Conservation (phyloP, 352 stramenopile genomes). For the Paralagenidium karlingii region DNA sequence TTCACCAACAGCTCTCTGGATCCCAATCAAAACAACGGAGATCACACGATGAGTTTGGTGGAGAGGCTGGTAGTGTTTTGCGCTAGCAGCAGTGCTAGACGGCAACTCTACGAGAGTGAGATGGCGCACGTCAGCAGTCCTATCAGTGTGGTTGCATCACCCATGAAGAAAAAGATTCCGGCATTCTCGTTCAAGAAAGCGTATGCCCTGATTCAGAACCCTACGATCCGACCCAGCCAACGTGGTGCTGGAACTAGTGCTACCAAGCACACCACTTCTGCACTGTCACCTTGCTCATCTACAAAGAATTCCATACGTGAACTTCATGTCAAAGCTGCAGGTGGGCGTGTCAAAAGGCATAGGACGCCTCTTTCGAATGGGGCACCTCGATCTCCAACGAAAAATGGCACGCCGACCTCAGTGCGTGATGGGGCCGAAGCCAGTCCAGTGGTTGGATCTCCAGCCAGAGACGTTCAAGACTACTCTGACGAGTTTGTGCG, state of each 20-base stretch:
- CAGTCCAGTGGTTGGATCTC: no score
- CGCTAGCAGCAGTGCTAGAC: constrained; percentile 13
- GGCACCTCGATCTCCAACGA: constrained; percentile 5
- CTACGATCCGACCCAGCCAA: constrained; percentile 41
- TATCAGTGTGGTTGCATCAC: constrained; percentile 24
- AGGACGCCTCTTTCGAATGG: no score
- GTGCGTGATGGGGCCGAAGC: no score
- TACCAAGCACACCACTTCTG: constrained; percentile 1
- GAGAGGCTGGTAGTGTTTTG: constrained; percentile 48
- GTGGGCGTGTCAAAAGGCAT: no score
- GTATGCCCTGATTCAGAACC: constrained; percentile 29
- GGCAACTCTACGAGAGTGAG: no score
- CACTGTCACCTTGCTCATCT: constrained; percentile 2
- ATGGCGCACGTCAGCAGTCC: constrained; percentile 9
- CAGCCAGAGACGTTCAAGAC: no score
- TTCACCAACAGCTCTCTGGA: no score
- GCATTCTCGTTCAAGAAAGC: constrained; percentile 29
- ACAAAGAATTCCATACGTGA: constrained; percentile 12
- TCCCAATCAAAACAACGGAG: no score
- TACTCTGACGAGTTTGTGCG: no score
- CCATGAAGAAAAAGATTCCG: constrained; percentile 10
- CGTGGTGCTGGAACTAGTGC: constrained; percentile 4
- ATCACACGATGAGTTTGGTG: no score
- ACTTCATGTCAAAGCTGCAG: no score
- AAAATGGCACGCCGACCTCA: constrained; percentile 24